Evolutionary conservation across 2,329 filamentous ascomycete species (phyloP), one percentile per base, ranked within the genome.

Genomic region (Phialophora chinensis): DNA sequence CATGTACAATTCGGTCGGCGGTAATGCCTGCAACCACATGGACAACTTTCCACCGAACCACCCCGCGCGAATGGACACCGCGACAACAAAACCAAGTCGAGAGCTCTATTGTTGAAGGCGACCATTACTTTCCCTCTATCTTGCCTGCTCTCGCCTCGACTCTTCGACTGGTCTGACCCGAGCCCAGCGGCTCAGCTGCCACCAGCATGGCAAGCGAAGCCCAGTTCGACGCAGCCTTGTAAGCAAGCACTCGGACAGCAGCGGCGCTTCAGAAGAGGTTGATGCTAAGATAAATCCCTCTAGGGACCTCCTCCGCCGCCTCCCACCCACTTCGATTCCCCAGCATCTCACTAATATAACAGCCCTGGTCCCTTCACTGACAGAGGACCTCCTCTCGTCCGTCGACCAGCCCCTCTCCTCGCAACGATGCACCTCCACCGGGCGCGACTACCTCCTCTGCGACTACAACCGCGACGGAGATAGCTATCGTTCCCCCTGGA

Each of bases 401-500:
- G 95, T 99, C 74, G 95, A 99, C 81, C 94, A 98, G 79, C 95
- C 95, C 27, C 89, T 99, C 65, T 89, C 91, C 66, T 87, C 96
- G 70, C 89, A 90, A 74, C 90, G 91, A 72, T 98, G 95, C 85
- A 88, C 88, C 73, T 91, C 93, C 80, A 91, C 92, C 35, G 92
- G 93, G 74, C 91, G 94, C 73, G 95, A 98, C 82, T 99, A 97
- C 83, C 88, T 99, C 60, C 91, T 97, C 75, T 99, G 95, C 85
- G 95, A 99, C 86, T 99, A 99, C 86, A 99, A 99, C 86, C 93
- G 95, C 71, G 95, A 99, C 81, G 95, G 95, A 69, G 94, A 97
- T 82, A 96, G 91, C 81, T 97, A 97, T 86, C 91, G 95, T 69
- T 96, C 92, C 72, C 95, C 95, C n/a, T 99, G 95, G 95, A 95